Evolutionary conservation across 768 basidiomycete genomes (phyloP), one percentile per base, ranked within the genome.

Genomic region (Tylopilus balloui): DNA sequence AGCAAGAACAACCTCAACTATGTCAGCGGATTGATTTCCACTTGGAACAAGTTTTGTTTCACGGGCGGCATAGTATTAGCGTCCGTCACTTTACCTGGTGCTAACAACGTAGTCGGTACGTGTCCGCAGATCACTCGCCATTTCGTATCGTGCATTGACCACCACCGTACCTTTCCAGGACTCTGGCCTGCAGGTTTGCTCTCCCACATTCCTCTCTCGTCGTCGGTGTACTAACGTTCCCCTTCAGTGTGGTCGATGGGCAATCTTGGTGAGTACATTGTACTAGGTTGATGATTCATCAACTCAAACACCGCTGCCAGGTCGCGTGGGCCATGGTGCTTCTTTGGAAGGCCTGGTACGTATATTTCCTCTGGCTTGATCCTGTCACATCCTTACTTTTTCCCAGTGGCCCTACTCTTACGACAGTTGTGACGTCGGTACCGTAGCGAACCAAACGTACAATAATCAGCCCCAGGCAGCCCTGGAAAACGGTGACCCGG

Each of bases 41-140:
- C 78, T 15, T 72, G 83, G 89, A 96, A 96, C 69, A 93, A 95
- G 68, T 88, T 98, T 55, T 97, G 91, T 71, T 93, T 95, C 69
- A 90, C 90, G 25, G 91, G 89, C 31, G 93, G 93, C 34, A 73
- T 89, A 49, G 72, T 93, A 44, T 82, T 88, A 55, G 70, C 76
- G 3, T 78, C 79, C 29, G 81, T 87, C n/a, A 73, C 71, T 23
- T 69, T 92, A 40, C 89, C 89, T 8, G 89, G 89, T 0, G 79
- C 74, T 56, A 81, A 82, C 53, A 14, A 60, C 19, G 70, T 91
- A 28, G 69, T 57, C 20, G 79, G 77, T 49, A 29, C 23, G 70
- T 28, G 11, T 14, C 2, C 37, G 24, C 17, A 25, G 19, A 28
- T 27, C 47, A 7, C 5, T 41, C 11, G 28, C 17, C 25, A 27